These are phyloP conservation scores for Cyberlindnera suaveolens DNA, from an alignment of 805 yeast genomes.

Conservation along the genomic window DNA sequence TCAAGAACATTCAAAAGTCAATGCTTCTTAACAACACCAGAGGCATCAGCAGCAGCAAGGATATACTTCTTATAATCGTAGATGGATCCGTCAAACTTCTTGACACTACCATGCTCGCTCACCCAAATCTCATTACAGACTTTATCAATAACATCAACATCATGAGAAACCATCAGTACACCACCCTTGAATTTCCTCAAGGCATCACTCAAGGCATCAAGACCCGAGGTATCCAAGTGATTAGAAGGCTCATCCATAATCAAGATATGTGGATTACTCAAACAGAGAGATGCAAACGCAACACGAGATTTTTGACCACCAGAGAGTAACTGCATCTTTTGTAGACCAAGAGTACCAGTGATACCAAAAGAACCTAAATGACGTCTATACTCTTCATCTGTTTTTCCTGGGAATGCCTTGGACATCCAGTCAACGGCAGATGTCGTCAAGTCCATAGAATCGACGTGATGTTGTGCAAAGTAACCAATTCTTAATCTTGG, in stretches of 20 bases:
- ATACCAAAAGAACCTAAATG: conserved; percentile 97
- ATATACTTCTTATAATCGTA: conserved; percentile 88
- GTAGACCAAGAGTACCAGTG: conserved; percentile 88
- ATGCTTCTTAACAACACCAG: conserved; percentile 91
- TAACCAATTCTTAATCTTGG: conserved; percentile 89
- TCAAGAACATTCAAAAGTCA: conserved; percentile 22
- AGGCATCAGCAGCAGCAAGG: conserved; percentile 63
- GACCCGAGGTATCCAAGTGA: conserved; percentile 96
- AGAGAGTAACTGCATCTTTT: conserved; percentile 80
- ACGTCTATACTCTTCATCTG: conserved; percentile 95
- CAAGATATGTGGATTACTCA: conserved; percentile 84
- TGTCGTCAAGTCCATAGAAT: conserved; percentile 81
- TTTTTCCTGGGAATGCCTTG: conserved; percentile 79
- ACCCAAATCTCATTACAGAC: conserved; percentile 97
- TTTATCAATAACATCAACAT: conserved; percentile 80
- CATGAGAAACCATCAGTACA: conserved; percentile 96
- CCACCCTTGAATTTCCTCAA: conserved; percentile 88
- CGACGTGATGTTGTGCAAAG: conserved; percentile 98
- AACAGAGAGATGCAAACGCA: conserved; percentile 92
- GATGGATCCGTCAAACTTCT: conserved; percentile 73
- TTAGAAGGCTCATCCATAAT: conserved; percentile 97
- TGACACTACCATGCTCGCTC: conserved; percentile 78
- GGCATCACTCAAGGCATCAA: conserved; percentile 92
- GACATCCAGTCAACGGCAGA: conserved; percentile 97
- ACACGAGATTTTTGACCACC: conserved; percentile 99